Base-by-base conservation (phyloP, 805 yeast genomes). In the Candida tallmaniae region DNA sequence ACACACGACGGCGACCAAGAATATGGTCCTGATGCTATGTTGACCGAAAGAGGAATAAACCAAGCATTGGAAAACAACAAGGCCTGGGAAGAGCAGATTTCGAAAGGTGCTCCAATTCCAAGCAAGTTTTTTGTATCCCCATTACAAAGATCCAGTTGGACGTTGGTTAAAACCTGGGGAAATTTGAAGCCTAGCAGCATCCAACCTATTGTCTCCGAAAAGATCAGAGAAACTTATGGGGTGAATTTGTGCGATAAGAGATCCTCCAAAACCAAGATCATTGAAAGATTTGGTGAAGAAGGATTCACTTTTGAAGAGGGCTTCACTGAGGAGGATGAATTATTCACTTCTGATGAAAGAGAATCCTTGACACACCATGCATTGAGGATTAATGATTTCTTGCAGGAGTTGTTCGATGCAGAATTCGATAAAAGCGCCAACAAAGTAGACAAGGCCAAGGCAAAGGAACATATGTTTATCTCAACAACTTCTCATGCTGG, bases 21-120 rank as follows among this genome's bases (percentile, higher is more conserved):
- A 1, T 78, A 76, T 73, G 82, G 68, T 1, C 81, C 81, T 0
- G 82, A 80, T 52, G 78, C 87, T 6, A 61, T 55, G 43, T 60
- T 80, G 39, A 79, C 86, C 2, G 67, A 60, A 2, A 40, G 65
- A 25, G 87, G 86, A 1, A 61, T 65, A 11, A 49, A 57, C 7
- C 86, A 80, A 54, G 86, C 83, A 12, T 54, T 56, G 33, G 71
- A 65, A 27, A 66, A 74, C 48, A 55, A 66, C 39, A 48, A 46
- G 14, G 63, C 61, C 5, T 72, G 78, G 75, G 40, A 48, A 27
- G 40, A 48, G 5, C 72, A 78, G 44, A 44, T 74, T 5, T 44
- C 37, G 6, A 50, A 56, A n/a, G 72, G 78, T 2, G 74, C 75
- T 3, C 76, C 80, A 4, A 42, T 74, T n/a, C 86, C 86, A 0